Base-by-base conservation (phyloP, 495 filamentous ascomycete genomes). In the Hyaloscypha finlandica region DNA sequence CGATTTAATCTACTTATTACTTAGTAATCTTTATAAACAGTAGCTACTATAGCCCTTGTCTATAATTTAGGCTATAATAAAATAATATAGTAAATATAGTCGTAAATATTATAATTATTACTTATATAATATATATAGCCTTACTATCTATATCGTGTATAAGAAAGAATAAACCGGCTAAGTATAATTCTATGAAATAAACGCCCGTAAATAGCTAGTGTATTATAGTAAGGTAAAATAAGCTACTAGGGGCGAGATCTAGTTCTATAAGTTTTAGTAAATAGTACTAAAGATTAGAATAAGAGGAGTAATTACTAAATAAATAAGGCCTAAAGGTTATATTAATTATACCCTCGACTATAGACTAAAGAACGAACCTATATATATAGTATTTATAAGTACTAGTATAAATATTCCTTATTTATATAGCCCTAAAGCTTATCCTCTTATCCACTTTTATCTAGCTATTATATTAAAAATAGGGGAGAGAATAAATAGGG, bases 351-450 rank as follows among this genome's bases (percentile, higher is more conserved):
- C 2, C 59, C 63, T 53, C 30, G 29, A 65, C 25, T 12, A 58
- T 32, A 54, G 5, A 35, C 42, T 42, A 92, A 60, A 16, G 33
- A 61, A 59, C 45, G 4, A 74, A 74, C 94, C 94, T 73, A 98
- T 93, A 58, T 92, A 89, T 30, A 85, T 83, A 74, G 97, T 82
- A 73, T 94, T 90, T 54, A 92, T 94, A 76, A 93, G 92, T 11
- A 90, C 80, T 3, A 94, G 94, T 71, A 96, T 85, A 45, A 96
- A 87, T 59, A 92, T 97, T 66, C 95, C 95, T 92, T 92, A 97
- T 42, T 88, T 83, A 30, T 59, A 58, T 33, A 71, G 20, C 12
- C 52, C 22, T 30, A 61, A n/a, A 30, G 4, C 52, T 35, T 67
- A n/a, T 59, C 42, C 59, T 55, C 68, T 66, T 22, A 33, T 33